Evolutionary conservation across 306 rosid genomes (phyloP), one percentile per base, ranked within the genome.

Genomic region (Medicago arabica): DNA sequence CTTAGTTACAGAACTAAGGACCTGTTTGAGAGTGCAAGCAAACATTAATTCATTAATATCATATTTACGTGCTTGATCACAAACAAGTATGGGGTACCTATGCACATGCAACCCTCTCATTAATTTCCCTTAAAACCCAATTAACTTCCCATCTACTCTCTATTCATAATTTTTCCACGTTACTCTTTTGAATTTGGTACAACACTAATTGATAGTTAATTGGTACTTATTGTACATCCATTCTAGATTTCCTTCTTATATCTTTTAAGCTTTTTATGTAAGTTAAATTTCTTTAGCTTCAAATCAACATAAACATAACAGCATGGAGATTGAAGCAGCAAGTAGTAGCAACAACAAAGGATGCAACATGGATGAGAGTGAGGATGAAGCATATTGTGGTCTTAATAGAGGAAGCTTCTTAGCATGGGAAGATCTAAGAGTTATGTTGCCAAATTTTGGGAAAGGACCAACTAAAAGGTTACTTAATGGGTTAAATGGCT

Each of bases 371-470:
- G 68, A 51, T 71, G 75, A 70, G 4, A 53, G 34, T 69, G 28
- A 69, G n/a, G 46, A 69, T 4, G 82, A 13, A 12, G 9, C 44
- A 44, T 63, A 47, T 17, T 25, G 62, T 2, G 94, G 96, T 7
- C 71, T 78, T 36, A 72, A 77, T 16, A 85, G 93, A 21, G 97
- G 98, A 49, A 82, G 86, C 15, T 94, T 76, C 75, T 83, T 94
- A 79, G 96, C 89, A 11, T 94, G 98, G 98, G 93, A 94, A 67
- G 98, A 94, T 91, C 87, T 94, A 0, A 87, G 76, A 18, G 96
- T 84, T 6, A 75, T 94, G 17, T 15, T 94, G 0, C 97, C 97
- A 0, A 94, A 94, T 67, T 94, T 87, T 49, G 77, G 86, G 0
- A 86, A 91, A 34, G 94, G 88, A 36, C 96, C 98, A 28, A 94